Evolutionary conservation across 73 alveolate genomes (phyloP).

Genomic region (Symbiodinium natans): DNA sequence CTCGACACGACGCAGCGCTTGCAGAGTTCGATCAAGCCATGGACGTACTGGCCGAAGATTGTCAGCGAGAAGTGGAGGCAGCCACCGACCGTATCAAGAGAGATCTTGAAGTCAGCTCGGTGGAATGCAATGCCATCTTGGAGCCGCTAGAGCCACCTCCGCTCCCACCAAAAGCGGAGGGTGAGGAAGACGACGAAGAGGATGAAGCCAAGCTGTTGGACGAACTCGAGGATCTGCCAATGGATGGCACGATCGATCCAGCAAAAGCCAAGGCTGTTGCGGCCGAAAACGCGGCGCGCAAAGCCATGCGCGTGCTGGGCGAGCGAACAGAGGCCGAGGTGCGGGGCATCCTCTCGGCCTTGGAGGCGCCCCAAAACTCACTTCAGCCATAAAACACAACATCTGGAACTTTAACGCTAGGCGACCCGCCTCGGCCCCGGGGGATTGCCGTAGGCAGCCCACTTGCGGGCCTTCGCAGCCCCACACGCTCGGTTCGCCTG

Average conservation of each 20-base stretch:
- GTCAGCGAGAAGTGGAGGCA: constrained; percentile 71
- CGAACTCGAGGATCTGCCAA: constrained; percentile 58
- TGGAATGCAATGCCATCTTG: constrained; percentile 40
- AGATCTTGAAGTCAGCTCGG: constrained; percentile 17
- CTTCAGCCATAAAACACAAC: no score
- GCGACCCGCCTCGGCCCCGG: no score
- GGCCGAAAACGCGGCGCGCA: constrained; percentile 65
- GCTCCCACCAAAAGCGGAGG: constrained; percentile 46
- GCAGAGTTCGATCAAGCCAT: constrained; percentile 71
- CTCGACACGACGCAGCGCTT: constrained; percentile 52
- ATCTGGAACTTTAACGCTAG: no score
- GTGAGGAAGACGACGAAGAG: constrained; percentile 12
- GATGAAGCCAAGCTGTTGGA: constrained; percentile 51
- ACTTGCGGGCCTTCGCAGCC: no score
- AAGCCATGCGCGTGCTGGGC: constrained; percentile 57
- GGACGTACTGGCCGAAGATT: constrained; percentile 56
- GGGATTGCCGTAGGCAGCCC: no score
- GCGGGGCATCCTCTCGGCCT: constrained; percentile 39
- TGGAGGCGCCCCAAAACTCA: constrained; percentile 22
- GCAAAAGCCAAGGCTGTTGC: constrained; percentile 87
- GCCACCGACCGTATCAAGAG: constrained; percentile 50
- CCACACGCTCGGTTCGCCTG: no score
- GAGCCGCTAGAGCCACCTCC: constrained; percentile 81
- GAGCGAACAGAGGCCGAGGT: constrained; percentile 85
- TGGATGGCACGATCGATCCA: constrained; percentile 80